These are phyloP conservation scores for Diaporthe caulivora DNA, from an alignment of 2,329 filamentous ascomycete species.

Conservation along the genomic window DNA sequence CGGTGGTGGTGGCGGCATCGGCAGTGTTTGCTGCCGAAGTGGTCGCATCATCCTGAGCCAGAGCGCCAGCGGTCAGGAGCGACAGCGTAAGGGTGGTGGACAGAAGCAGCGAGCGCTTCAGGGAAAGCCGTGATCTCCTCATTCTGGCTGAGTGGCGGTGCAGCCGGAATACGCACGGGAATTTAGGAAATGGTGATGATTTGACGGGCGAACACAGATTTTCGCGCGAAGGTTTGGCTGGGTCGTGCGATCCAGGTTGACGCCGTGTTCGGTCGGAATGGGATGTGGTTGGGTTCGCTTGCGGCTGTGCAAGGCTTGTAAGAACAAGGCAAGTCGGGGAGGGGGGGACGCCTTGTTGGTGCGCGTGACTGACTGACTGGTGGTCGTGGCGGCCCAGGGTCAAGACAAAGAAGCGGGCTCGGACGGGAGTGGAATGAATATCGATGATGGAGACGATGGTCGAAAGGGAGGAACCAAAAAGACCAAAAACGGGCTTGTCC, in stretches of 20 bases:
- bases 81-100: conserved; percentile 45
- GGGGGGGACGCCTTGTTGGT: neutral
- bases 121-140: conserved; percentile 46
- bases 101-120: conserved; percentile 51
- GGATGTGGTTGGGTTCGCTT: conserved; percentile 11
- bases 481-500: conserved; percentile 24
- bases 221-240: neutral
- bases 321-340: conserved; percentile 26
- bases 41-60: conserved; percentile 45
- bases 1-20: conserved; percentile 32
- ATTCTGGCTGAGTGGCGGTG: conserved; percentile 41
- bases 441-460: conserved; percentile 7
- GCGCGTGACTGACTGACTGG: conserved; percentile 8
- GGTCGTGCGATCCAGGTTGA: neutral
- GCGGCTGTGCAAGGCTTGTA: conserved; percentile 35
- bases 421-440: conserved; percentile 26
- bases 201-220: neutral
- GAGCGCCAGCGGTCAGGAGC: conserved; percentile 43
- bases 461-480: conserved; percentile 8
- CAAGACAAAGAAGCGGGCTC: conserved; percentile 18
- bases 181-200: neutral
- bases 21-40: conserved; percentile 34
- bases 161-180: neutral
- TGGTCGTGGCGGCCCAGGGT: neutral
- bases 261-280: neutral